Conservation (phyloP, 768 basidiomycete genomes). For the Boletellus sp. region DNA sequence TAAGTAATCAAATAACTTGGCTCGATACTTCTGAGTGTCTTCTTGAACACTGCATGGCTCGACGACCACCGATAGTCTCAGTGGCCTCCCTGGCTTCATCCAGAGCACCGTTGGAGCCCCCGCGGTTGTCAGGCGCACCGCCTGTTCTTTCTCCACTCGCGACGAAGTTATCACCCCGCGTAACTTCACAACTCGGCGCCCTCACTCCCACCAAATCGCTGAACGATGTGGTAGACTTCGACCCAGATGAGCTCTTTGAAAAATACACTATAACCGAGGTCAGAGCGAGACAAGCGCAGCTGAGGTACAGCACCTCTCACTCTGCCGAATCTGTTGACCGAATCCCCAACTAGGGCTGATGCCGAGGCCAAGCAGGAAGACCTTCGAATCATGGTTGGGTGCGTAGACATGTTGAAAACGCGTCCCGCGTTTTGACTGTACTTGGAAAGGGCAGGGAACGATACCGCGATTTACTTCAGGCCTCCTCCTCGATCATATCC, state of each 20-base stretch:
- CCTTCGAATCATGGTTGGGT: slow-evolving; percentile 89
- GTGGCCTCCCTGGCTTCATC: slow-evolving; percentile 25
- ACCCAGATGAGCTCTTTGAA: slow-evolving; percentile 73
- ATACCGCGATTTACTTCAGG: slow-evolving; percentile 82
- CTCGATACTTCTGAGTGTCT: neutral
- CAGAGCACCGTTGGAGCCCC: slow-evolving; percentile 9
- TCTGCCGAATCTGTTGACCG: neutral
- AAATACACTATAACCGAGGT: slow-evolving; percentile 71
- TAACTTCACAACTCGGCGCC: slow-evolving; percentile 11
- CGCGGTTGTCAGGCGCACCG: slow-evolving; percentile 4
- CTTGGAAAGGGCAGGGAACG: slow-evolving; percentile 75
- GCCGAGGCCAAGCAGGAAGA: slow-evolving; percentile 88
- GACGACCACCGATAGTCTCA: slow-evolving; percentile 36
- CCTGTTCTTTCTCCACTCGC: slow-evolving; percentile 5
- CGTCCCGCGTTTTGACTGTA: slow-evolving; percentile 30
- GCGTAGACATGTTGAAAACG: slow-evolving; percentile 37
- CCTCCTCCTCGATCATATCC: slow-evolving; percentile 79
- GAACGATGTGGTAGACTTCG: slow-evolving; percentile 31
- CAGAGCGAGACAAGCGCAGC: slow-evolving; percentile 58
- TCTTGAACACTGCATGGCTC: slow-evolving; percentile 33
- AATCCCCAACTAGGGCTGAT: slow-evolving; percentile 50
- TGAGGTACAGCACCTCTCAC: slow-evolving; percentile 46
- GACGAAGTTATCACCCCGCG: slow-evolving; percentile 2
- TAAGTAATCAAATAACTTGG: slow-evolving; percentile 19
- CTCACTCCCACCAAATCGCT: slow-evolving; percentile 14